phyloP scores from a whole-genome alignment of 2,329 filamentous ascomycete species.

The Fusarium solani-melongenae region DNA sequence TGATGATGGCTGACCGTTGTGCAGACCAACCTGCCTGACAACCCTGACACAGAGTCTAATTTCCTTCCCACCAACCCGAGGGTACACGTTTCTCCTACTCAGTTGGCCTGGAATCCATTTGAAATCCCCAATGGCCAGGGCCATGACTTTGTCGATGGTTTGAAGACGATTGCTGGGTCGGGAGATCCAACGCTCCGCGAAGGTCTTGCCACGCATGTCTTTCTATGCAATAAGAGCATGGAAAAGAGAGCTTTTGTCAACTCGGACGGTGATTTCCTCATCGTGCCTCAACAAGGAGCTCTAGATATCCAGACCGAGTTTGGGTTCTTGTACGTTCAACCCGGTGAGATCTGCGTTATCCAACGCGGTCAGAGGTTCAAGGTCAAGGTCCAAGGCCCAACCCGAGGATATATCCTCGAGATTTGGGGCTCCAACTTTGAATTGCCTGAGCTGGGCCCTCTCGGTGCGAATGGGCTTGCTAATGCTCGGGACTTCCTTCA shows the following conservation, averaged over 20 bases:
- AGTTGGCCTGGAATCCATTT: conserved; percentile 29
- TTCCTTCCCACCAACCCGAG: conserved; percentile 29
- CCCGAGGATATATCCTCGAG: conserved; percentile 74
- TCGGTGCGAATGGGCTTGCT: conserved; percentile 75
- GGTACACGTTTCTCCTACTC: conserved; percentile 28
- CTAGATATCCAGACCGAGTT: conserved; percentile 77
- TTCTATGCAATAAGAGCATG: conserved; percentile 59
- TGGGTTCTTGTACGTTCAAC: conserved; percentile 70
- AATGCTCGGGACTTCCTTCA: conserved; percentile 73
- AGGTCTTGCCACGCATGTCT: conserved; percentile 60
- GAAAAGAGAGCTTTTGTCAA: conserved; percentile 59
- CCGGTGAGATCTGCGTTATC: conserved; percentile 74
- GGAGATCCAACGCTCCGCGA: conserved; percentile 60
- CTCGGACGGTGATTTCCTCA: conserved; percentile 74
- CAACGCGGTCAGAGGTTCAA: conserved; percentile 67
- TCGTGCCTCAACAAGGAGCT: conserved; percentile 73
- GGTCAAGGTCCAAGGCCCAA: conserved; percentile 61
- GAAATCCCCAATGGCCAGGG: conserved; percentile 25
- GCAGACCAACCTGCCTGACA: conserved; percentile 5
- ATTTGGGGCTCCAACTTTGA: conserved; percentile 72
- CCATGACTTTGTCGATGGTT: conserved; percentile 58
- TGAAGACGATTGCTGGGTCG: conserved; percentile 59
- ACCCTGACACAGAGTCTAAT: conserved; percentile 18
- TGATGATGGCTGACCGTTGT: no score
- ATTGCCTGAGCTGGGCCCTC: conserved; percentile 73